These are phyloP conservation scores for Zizania palustris DNA, from an alignment of 202 grass and related monocot species.

Conservation along the genomic window DNA sequence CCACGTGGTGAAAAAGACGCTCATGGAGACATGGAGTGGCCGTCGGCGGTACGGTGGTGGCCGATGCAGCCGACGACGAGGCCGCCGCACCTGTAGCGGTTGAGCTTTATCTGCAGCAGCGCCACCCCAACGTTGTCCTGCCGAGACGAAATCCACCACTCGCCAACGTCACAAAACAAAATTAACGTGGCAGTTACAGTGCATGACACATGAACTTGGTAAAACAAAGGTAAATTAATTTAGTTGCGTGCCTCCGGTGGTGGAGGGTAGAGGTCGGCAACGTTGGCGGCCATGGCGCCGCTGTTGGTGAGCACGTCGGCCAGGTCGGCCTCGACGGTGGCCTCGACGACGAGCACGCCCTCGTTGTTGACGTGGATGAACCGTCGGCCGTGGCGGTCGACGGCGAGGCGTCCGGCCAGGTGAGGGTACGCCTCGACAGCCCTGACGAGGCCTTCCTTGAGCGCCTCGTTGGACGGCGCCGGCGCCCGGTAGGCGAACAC, in stretches of 20 bases:
- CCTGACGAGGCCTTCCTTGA: slow-evolving; percentile 39
- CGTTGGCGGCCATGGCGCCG: not conserved
- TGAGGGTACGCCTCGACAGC: slow-evolving; percentile 37
- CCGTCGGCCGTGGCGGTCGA: slow-evolving; percentile 6
- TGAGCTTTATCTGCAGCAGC: slow-evolving; percentile 46
- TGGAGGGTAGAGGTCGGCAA: slow-evolving; percentile 27
- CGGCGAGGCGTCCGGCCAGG: slow-evolving; percentile 30
- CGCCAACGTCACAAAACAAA: not conserved
- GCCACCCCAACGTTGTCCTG: slow-evolving; percentile 23
- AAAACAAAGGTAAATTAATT: too few species aligned
- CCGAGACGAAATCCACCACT: not conserved
- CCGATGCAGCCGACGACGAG: slow-evolving; percentile 36
- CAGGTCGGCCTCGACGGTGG: not conserved
- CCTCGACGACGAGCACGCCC: slow-evolving; percentile 36
- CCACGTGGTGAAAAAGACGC: slow-evolving; percentile 42
- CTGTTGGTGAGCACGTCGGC: slow-evolving; percentile 19
- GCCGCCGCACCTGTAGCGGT: slow-evolving; percentile 46
- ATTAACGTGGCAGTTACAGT: not conserved
- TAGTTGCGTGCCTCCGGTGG: slow-evolving; percentile 4
- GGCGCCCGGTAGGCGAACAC: slow-evolving; percentile 44
- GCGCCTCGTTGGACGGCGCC: slow-evolving; percentile 33
- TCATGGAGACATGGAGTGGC: slow-evolving; percentile 53
- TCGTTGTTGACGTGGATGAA: slow-evolving; percentile 40
- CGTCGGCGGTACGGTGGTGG: slow-evolving; percentile 47
- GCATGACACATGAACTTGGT: not conserved